Conservation (phyloP, 257 asterid genomes). For the Petunia axillaris region DNA sequence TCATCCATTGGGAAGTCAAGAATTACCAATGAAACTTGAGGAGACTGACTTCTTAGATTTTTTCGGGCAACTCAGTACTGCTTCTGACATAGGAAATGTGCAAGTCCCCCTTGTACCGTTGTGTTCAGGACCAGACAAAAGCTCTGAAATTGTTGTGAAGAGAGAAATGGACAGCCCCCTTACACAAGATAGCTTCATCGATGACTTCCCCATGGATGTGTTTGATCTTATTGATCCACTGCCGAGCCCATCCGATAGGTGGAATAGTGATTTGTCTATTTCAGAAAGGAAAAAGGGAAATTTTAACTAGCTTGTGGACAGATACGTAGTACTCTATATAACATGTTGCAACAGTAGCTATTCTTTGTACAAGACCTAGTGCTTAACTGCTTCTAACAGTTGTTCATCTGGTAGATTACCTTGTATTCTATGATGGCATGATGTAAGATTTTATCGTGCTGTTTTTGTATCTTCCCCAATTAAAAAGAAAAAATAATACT, state of each 20-base stretch:
- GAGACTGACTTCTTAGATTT: slow-evolving; percentile 52
- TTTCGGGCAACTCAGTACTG: slow-evolving; percentile 42
- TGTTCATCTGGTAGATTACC: background rate
- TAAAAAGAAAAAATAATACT: no score
- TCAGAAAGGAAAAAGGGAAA: background rate
- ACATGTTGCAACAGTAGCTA: background rate
- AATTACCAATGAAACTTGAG: slow-evolving; percentile 39
- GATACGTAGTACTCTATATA: background rate
- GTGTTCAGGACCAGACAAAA: slow-evolving; percentile 35
- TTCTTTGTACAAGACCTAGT: slow-evolving; percentile 12
- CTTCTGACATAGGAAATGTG: slow-evolving; percentile 40
- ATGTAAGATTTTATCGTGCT: no score
- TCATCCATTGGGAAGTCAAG: slow-evolving; percentile 46
- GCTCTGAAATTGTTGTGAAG: slow-evolving; percentile 29
- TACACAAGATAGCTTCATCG: slow-evolving; percentile 53
- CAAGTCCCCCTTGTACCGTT: slow-evolving; percentile 41
- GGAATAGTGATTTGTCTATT: slow-evolving; percentile 20
- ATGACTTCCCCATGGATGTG: slow-evolving; percentile 75
- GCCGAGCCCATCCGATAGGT: slow-evolving; percentile 78
- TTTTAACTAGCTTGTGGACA: background rate
- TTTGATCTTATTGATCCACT: slow-evolving; percentile 65
- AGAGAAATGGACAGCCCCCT: slow-evolving; percentile 30
- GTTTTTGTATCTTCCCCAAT: no score
- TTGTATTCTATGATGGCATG: background rate
- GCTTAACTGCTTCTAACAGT: background rate